Evolutionary conservation across 306 rosid genomes (phyloP).

Genomic region (Heteromeles arbutifolia): DNA sequence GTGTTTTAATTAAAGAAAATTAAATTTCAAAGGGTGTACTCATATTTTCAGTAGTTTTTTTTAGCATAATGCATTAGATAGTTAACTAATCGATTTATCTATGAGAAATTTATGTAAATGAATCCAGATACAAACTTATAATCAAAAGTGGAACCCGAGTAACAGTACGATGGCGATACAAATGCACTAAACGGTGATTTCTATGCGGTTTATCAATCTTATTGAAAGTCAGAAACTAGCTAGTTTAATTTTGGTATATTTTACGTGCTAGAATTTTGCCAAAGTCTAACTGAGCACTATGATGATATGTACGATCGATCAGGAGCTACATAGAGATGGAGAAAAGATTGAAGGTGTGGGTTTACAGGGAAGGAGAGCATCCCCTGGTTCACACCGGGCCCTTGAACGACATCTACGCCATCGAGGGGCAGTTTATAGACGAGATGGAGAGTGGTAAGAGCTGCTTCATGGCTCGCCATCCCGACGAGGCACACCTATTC

Average conservation of each 20-base stretch:
- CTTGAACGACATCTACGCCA: conserved; percentile 42
- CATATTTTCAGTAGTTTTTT: too few species aligned
- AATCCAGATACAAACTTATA: too few species aligned
- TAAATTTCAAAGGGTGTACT: too few species aligned
- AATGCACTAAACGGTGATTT: too few species aligned
- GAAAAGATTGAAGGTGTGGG: conserved; percentile 70
- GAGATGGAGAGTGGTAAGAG: conserved; percentile 38
- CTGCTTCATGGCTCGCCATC: conserved; percentile 47
- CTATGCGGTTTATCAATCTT: neutral
- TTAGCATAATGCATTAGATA: too few species aligned
- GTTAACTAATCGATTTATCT: too few species aligned
- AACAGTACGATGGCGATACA: neutral
- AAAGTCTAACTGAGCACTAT: neutral
- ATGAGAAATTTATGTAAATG: too few species aligned
- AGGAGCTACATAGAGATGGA: conserved; percentile 81
- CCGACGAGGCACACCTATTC: conserved; percentile 56
- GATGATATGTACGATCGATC: neutral
- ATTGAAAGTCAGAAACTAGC: neutral
- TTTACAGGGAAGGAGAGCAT: conserved; percentile 65
- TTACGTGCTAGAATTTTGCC: neutral
- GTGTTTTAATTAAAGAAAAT: too few species aligned
- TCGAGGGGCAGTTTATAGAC: conserved; percentile 63
- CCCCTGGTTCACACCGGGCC: conserved; percentile 66
- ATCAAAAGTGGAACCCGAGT: neutral
- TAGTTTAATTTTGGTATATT: neutral